Base-by-base conservation (phyloP, 192 early-diverging fungal species). In the Gamsiella multidivaricata region DNA sequence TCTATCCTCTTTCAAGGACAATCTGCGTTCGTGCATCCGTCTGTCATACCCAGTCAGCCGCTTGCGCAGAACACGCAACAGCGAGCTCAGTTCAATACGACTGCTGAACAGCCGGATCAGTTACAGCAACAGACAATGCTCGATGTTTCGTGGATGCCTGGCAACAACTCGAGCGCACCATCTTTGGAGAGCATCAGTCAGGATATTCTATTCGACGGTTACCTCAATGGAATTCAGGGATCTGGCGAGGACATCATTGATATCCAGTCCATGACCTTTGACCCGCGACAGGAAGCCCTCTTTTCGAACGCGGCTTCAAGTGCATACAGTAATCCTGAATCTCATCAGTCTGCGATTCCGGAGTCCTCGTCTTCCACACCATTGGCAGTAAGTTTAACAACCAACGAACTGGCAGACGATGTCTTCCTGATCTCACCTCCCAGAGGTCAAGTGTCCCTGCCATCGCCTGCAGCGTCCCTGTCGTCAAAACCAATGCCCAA, bases 241-340 rank as follows among this genome's bases (percentile, higher is more conserved):
- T 50, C 45, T 3, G 29, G 29, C 0, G 71, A 74, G 5, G 71
- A 74, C 6, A 46, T 65, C 34, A 51, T 65, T 28, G 63, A 74
- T 20, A 65, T 74, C 11, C 56, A 52, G 18, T 43, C 71, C 5
- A 74, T 65, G 17, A 15, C 61, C 5, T 65, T 74, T 34, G 71
- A 74, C n/a, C 63, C 71, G 22, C 39, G 71, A 20, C 62, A 65
- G 17, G 55, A 74, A 9, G 62, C 54, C 0, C 49, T 74, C 28
- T 74, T 74, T n/a, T 74, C 71, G 15, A 73, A 31, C 25, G 71
- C 71, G 1, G 71, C 71, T 4, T 66, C 71, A 9, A 65, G 42
- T 37, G 25, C 49, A 4, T 65, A 59, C 33, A 47, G 15, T 29
- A 28, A 23, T 49, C 26, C 25, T 23, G 37, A 15, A 0, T 15